Conservation (phyloP, 1,284 basidiomycete genomes). For the Malassezia brasiliensis region DNA sequence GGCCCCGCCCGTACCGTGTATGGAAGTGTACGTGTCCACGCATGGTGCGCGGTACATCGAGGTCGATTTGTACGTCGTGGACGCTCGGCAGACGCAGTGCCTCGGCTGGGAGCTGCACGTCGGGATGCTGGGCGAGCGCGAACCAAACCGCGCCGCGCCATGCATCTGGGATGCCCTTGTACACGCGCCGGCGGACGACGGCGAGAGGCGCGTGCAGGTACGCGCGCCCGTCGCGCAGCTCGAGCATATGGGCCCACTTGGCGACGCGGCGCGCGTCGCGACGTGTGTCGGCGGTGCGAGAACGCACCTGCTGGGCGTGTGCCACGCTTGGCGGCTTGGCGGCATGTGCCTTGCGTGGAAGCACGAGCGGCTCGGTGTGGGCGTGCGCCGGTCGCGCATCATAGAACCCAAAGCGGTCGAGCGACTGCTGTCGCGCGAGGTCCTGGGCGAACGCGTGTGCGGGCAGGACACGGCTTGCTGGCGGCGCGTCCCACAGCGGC, state of each 20-base stretch:
- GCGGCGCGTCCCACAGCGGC: conserved; percentile 27
- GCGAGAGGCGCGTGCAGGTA: conserved; percentile 12
- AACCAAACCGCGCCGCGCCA: conserved; percentile 92
- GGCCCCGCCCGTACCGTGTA: conserved; percentile 80
- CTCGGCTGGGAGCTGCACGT: neutral
- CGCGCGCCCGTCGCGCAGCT: neutral
- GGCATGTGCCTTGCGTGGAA: neutral
- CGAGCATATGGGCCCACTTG: conserved; percentile 16
- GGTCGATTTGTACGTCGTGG: conserved; percentile 93
- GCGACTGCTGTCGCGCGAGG: conserved; percentile 2
- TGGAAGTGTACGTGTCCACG: conserved; percentile 87
- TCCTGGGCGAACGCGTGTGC: neutral
- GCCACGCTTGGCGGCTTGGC: neutral
- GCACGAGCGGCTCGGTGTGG: neutral
- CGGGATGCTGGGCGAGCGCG: conserved; percentile 60
- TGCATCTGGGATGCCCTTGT: conserved; percentile 91
- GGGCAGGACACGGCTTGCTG: neutral
- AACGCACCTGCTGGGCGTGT: neutral
- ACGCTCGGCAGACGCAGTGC: conserved; percentile 55
- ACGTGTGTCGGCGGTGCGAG: neutral
- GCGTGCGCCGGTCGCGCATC: neutral
- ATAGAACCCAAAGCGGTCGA: conserved; percentile 16
- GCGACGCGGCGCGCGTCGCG: conserved; percentile 10
- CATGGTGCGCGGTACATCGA: conserved; percentile 94
- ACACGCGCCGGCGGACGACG: conserved; percentile 60